A percentile compares a stretch with the other conserved stretches of the same genome.
These are phyloP conservation scores for Ogataea naganishii DNA, from an alignment of 805 yeast genomes.

Conservation along the genomic window DNA sequence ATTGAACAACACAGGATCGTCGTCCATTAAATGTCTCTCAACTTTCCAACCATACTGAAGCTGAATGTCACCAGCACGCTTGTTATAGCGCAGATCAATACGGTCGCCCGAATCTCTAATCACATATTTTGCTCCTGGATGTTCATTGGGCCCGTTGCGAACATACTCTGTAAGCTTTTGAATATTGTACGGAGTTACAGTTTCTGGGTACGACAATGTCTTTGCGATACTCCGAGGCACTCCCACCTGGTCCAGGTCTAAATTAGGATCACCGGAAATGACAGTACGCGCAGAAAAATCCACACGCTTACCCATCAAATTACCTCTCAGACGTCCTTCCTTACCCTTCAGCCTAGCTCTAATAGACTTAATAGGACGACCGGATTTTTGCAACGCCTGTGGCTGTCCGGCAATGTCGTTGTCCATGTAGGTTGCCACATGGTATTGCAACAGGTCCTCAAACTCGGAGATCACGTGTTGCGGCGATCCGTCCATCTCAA, in stretches of 20 bases:
- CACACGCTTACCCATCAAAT: constrained; percentile 98
- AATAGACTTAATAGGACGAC: constrained; percentile 96
- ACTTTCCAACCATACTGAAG: constrained; percentile 99
- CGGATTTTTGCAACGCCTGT: constrained; percentile 96
- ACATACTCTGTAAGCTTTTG: constrained; percentile 89
- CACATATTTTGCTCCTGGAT: constrained; percentile 98
- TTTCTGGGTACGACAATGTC: constrained; percentile 92
- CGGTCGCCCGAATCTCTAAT: constrained; percentile 98
- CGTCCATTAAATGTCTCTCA: constrained; percentile 95
- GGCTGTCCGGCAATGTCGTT: constrained; percentile 99
- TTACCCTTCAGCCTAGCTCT: constrained; percentile 99
- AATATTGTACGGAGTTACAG: constrained; percentile 95
- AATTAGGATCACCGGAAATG: constrained; percentile 97
- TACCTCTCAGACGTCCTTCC: constrained; percentile 98
- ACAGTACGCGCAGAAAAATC: constrained; percentile 99
- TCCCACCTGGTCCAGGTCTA: constrained; percentile 97
- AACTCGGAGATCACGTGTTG: constrained; percentile 96
- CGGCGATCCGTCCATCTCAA: constrained; percentile 98
- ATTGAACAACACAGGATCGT: constrained; percentile 95
- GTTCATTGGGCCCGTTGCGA: constrained; percentile 97
- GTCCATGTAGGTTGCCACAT: constrained; percentile 99
- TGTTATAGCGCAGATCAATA: constrained; percentile 92
- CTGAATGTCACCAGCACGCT: constrained; percentile 97
- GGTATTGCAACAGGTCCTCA: constrained; percentile 91
- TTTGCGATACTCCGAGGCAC: constrained; percentile 96